Percentiles rank a stretch among this genome's conserved stretches.
These are phyloP conservation scores for Spatholobus suberectus DNA, from an alignment of 306 rosid genomes.

Conservation along the genomic window DNA sequence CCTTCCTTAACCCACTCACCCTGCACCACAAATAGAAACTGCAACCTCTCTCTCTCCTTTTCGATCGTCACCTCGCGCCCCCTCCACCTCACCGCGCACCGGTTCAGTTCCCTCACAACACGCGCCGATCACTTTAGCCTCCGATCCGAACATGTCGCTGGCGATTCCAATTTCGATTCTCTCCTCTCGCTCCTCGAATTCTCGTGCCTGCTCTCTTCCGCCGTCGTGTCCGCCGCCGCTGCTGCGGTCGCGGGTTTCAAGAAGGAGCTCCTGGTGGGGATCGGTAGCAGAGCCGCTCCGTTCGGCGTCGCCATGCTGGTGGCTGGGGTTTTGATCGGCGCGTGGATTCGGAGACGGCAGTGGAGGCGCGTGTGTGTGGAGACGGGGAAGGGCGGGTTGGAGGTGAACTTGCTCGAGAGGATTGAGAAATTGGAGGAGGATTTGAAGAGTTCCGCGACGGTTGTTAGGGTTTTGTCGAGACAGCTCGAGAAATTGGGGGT, in stretches of 20 bases:
- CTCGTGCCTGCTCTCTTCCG: constrained; percentile 65
- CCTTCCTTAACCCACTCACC: background rate
- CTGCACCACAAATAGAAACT: constrained; percentile 29
- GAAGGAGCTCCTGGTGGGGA: constrained; percentile 45
- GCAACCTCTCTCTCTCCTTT: constrained; percentile 31
- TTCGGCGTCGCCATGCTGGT: constrained; percentile 56
- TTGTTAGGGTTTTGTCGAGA: constrained; percentile 74
- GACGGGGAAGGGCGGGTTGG: constrained; percentile 53
- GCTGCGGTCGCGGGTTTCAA: constrained; percentile 49
- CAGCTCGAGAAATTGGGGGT: constrained; percentile 92
- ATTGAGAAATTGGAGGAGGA: constrained; percentile 87
- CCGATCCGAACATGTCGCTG: constrained; percentile 42
- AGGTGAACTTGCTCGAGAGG: constrained; percentile 75
- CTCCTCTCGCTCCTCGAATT: constrained; percentile 65
- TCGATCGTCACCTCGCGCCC: constrained; percentile 42
- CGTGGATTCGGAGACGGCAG: constrained; percentile 76
- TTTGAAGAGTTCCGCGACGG: constrained; percentile 58
- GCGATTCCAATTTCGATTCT: constrained; percentile 55
- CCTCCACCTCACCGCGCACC: constrained; percentile 21
- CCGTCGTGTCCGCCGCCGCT: constrained; percentile 47
- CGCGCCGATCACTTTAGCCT: constrained; percentile 36
- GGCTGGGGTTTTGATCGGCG: constrained; percentile 61
- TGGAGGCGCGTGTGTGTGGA: constrained; percentile 60
- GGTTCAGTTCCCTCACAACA: constrained; percentile 28
- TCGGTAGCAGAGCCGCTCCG: constrained; percentile 46